Evolutionary conservation across 257 asterid genomes (phyloP), one percentile per base, ranked within the genome.

Genomic region (Primulina eburnea): DNA sequence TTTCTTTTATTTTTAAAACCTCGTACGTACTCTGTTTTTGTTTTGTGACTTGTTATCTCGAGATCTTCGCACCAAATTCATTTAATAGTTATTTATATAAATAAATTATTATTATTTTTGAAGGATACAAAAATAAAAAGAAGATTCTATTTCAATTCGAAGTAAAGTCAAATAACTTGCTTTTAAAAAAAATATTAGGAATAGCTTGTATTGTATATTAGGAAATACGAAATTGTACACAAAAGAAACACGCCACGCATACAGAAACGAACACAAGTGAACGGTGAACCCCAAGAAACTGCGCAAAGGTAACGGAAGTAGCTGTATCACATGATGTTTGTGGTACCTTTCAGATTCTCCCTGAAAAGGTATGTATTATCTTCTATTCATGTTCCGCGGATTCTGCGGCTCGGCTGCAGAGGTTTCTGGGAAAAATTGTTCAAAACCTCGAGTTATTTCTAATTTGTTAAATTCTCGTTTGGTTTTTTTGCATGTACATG

Each of bases 401-500:
- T 47, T 47, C 18, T 16, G 56, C 56, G 56, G 8, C 56, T 47
- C 16, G 5, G 7, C 7, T 0, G 56, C 53, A 43, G n/a, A 10
- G 3, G 2, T 43, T 12, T 43, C 53, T 43, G 53, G 6, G 17
- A 43, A 6, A 4, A 47, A 14, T 47, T 3, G 7, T 47, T 47
- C 56, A 16, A 47, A 47, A 14, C 8, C 56, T 14, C 20, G 0
- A 38, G 53, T 3, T 43, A 43, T 43, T 43, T 12, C n/a, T 38
- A 16, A 9, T 38, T 38, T 38, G 53, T 12, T 43, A 43, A 43
- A 43, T 43, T 12, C 53, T 12, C 6, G n/a, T 43, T 2, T 4
- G 14, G 6, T 43, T 11, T 47, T 1, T 47, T 16, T 16, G 53
- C 53, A 43, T 47, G 57, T 76, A 65, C 79, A 76, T 70, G 78